A percentile compares a stretch with the other conserved stretches of the same genome.
Conservation (phyloP, 768 basidiomycete genomes). For the Calocybe indica region DNA sequence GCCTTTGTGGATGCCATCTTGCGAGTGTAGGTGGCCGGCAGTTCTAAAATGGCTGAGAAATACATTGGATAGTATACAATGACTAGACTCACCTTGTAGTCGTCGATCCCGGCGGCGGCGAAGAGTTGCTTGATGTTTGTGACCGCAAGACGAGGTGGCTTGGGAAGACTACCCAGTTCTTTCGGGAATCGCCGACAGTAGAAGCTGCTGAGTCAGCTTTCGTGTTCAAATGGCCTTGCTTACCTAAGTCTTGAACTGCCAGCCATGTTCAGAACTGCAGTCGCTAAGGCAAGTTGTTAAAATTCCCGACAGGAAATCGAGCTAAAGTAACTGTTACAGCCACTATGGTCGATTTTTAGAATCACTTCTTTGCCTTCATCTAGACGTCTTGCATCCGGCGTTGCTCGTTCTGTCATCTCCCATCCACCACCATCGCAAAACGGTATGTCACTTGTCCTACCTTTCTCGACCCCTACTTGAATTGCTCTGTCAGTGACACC, state of each 20-base stretch:
- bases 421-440: conserved; percentile 2
- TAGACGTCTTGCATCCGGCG: not conserved
- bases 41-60: not conserved
- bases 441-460: conserved; percentile 3
- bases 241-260: not conserved
- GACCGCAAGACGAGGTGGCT: conserved; percentile 29
- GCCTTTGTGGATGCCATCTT: conserved; percentile 78
- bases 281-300: not conserved
- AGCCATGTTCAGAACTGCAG: conserved; percentile 5
- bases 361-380: conserved; percentile 5
- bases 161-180: conserved; percentile 34
- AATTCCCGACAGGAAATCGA: not conserved
- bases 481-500: conserved; percentile 25
- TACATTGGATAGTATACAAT: not conserved
- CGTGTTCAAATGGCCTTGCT: not conserved
- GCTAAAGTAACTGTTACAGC: no score
- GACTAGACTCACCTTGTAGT: conserved; percentile 39
- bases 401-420: conserved; percentile 1
- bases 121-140: conserved; percentile 16
- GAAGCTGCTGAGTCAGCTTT: no score
- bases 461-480: conserved; percentile 2
- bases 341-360: not conserved
- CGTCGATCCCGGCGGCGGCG: conserved; percentile 33
- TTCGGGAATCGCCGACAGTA: conserved; percentile 21
- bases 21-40: conserved; percentile 14